Conservation (phyloP, 176 grass and related monocot genomes). For the Thinopyrum elongatum region DNA sequence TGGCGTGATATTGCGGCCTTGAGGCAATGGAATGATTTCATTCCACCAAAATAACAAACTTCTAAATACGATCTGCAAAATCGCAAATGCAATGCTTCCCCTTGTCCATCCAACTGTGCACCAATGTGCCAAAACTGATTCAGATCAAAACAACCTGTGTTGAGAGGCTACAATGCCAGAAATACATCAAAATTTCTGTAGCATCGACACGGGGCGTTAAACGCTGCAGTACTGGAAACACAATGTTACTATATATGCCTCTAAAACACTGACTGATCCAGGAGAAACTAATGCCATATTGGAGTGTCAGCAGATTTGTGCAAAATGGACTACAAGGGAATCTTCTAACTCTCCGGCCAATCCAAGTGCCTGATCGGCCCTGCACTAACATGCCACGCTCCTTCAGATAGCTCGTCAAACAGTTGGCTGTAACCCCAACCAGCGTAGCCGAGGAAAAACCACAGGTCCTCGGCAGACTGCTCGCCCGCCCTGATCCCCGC, state of each 20-base stretch:
- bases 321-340: constrained; percentile 2
- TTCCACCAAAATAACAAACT: background rate
- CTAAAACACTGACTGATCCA: background rate
- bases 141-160: background rate
- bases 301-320: background rate
- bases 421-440: constrained; percentile 74
- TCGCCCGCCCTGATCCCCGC: constrained; percentile 49
- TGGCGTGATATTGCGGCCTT: too few species aligned
- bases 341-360: constrained; percentile 60
- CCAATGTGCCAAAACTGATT: background rate
- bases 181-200: background rate
- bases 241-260: background rate
- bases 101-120: background rate
- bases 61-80: background rate
- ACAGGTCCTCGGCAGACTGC: constrained; percentile 43
- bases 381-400: constrained; percentile 56
- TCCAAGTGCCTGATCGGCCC: constrained; percentile 45
- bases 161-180: background rate
- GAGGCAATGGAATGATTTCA: background rate
- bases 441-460: constrained; percentile 88
- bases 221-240: background rate
- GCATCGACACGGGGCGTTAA: background rate
- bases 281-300: background rate
- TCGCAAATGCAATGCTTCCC: background rate
- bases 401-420: constrained; percentile 67